phyloP scores from a whole-genome alignment of 805 yeast species.

The Lachancea quebecensis region DNA sequence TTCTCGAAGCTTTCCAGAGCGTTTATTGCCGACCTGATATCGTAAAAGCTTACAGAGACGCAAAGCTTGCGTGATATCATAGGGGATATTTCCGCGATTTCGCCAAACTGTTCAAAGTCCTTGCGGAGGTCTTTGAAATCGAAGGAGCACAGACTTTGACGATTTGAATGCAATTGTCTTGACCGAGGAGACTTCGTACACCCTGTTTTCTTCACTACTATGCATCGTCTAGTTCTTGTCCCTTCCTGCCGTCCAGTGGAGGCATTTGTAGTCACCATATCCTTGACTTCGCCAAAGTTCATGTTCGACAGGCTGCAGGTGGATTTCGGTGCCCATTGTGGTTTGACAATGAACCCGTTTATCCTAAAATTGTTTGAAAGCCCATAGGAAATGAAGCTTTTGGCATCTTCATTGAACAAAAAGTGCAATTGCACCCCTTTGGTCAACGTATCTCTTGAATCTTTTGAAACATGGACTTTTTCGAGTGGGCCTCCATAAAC shows the following conservation, averaged over 20 bases:
- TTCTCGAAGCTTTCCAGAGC: constrained; percentile 45
- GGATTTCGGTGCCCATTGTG: constrained; percentile 38
- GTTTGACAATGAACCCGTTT: constrained; percentile 46
- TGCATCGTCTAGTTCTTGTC: constrained; percentile 44
- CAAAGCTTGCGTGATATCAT: constrained; percentile 61
- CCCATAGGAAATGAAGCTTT: constrained; percentile 44
- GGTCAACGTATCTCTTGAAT: constrained; percentile 13
- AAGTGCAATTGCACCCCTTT: constrained; percentile 44
- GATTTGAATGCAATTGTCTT: constrained; percentile 34
- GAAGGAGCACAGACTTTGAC: constrained; percentile 36
- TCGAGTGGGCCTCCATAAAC: constrained; percentile 68
- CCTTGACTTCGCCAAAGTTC: constrained; percentile 15
- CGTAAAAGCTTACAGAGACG: constrained; percentile 52
- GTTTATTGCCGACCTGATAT: constrained; percentile 50
- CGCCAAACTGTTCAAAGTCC: constrained; percentile 54
- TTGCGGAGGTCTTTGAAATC: constrained; percentile 37
- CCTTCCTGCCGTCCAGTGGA: neutral
- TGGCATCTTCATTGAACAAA: constrained; percentile 46
- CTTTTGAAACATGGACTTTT: constrained; percentile 32
- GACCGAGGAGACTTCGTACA: constrained; percentile 10
- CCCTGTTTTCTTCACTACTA: constrained; percentile 40
- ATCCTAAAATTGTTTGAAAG: constrained; percentile 48
- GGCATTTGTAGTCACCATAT: neutral
- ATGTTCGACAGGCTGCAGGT: constrained; percentile 1
- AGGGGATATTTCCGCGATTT: constrained; percentile 54